A percentile compares a stretch with the other conserved stretches of the same genome.
phyloP scores from a whole-genome alignment of 2,329 filamentous ascomycete genomes.

The Fulvia fulva region DNA sequence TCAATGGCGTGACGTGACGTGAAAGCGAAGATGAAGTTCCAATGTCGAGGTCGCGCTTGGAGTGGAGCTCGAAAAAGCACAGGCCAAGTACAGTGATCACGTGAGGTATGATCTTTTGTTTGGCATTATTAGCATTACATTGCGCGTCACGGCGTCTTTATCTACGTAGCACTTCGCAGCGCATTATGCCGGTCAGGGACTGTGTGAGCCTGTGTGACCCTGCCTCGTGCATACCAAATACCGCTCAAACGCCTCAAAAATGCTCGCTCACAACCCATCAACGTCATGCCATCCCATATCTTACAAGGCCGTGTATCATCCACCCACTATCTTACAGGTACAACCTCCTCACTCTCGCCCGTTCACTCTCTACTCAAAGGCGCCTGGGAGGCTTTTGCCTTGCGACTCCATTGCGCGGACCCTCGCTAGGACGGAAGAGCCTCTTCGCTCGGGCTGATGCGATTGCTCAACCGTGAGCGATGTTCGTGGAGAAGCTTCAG shows the following conservation, averaged over 20 bases:
- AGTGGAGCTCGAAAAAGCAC: background rate
- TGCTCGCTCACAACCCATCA: background rate
- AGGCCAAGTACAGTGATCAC: background rate
- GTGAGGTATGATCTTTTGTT: too few relatives aligned
- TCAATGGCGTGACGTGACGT: too few relatives aligned
- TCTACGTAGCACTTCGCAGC: background rate
- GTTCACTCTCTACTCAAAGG: background rate
- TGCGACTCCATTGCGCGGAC: conserved; percentile 24
- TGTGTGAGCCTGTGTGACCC: background rate
- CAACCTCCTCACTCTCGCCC: background rate
- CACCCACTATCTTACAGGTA: background rate
- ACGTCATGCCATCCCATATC: background rate
- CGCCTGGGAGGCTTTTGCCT: background rate
- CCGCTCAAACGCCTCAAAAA: background rate
- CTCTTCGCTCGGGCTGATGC: conserved; percentile 15
- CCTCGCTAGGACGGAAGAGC: conserved; percentile 20
- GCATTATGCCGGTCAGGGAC: background rate
- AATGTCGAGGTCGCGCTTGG: background rate
- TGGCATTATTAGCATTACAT: background rate
- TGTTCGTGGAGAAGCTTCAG: conserved; percentile 2
- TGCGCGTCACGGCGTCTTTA: background rate
- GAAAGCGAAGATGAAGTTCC: background rate
- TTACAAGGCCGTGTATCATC: conserved; percentile 1
- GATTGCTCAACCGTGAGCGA: conserved; percentile 12
- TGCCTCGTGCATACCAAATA: background rate